A percentile compares a stretch with the other conserved stretches of the same genome.
phyloP scores from a whole-genome alignment of 805 yeast genomes.

The Dipodascus geniculatus region DNA sequence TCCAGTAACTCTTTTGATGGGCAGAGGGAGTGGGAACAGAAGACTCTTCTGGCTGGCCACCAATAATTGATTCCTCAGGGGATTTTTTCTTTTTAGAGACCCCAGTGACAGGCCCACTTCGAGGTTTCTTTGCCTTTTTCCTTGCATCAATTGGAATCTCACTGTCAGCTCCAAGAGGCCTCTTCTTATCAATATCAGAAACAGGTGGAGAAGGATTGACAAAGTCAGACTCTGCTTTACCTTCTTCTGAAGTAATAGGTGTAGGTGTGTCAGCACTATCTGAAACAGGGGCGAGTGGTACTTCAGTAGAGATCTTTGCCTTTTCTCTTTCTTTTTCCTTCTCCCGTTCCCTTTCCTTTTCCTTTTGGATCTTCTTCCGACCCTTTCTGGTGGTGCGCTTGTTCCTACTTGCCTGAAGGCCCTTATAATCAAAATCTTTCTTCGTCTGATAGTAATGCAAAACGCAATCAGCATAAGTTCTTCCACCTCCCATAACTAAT shows the following conservation, averaged over 20 bases:
- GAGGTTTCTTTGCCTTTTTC: not conserved
- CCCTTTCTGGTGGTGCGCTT: constrained; percentile 23
- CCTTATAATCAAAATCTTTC: constrained; percentile 65
- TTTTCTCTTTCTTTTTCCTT: not conserved
- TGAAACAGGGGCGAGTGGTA: not conserved
- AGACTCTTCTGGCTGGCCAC: not conserved
- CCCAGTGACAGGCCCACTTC: not conserved
- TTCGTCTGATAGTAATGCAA: constrained; percentile 86
- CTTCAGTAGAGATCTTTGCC: not conserved
- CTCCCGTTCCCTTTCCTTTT: constrained; percentile 1
- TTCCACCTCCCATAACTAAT: constrained; percentile 60
- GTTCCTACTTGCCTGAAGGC: constrained; percentile 44
- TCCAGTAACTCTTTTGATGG: constrained; percentile 58
- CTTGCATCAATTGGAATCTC: not conserved
- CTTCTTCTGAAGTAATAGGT: not conserved
- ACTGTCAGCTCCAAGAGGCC: not conserved
- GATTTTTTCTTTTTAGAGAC: not conserved
- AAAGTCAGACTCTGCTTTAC: not conserved
- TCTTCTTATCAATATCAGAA: not conserved
- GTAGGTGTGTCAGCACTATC: not conserved
- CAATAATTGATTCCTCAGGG: not conserved
- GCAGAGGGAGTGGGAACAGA: not conserved
- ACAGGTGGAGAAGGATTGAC: not conserved
- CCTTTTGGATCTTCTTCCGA: constrained; percentile 19
- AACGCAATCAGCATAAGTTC: constrained; percentile 83